A percentile compares a stretch with the other conserved stretches of the same genome.
phyloP scores from a whole-genome alignment of 176 grass and related monocot genomes.

The Cenchrus purpureus region DNA sequence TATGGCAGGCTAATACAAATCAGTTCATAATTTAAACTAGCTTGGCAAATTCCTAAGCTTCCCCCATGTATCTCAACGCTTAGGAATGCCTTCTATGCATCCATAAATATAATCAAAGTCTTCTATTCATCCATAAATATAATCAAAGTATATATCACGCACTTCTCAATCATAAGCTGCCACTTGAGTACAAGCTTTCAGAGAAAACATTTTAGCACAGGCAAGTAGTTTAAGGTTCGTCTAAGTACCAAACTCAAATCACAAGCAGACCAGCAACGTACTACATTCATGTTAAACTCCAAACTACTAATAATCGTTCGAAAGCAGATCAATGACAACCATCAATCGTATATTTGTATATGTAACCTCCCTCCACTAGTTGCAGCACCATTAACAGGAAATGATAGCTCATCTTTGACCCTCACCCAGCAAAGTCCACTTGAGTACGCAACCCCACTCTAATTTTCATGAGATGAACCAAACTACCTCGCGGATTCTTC shows the following conservation, averaged over 20 bases:
- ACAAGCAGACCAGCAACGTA: background rate
- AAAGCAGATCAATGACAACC: slow-evolving; percentile 20
- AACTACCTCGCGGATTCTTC: slow-evolving; percentile 11
- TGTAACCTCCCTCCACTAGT: background rate
- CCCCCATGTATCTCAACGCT: background rate
- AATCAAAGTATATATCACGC: background rate
- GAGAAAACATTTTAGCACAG: background rate
- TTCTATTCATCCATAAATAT: background rate
- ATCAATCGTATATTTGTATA: background rate
- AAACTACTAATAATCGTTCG: background rate
- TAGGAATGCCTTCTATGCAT: background rate
- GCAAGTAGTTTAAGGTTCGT: background rate
- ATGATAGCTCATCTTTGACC: background rate
- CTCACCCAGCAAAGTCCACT: slow-evolving; percentile 9
- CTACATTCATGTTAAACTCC: background rate
- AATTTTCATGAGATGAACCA: background rate
- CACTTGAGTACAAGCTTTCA: background rate
- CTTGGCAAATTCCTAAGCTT: background rate
- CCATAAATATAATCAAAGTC: slow-evolving; percentile 5
- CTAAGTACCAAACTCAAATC: background rate
- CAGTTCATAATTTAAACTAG: background rate
- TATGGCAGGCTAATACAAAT: slow-evolving; percentile 7
- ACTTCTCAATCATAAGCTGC: background rate
- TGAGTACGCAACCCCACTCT: slow-evolving; percentile 42
- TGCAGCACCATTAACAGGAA: background rate